Conservation (phyloP, 2,329 filamentous ascomycete species). For the Thyridium curvatum region DNA sequence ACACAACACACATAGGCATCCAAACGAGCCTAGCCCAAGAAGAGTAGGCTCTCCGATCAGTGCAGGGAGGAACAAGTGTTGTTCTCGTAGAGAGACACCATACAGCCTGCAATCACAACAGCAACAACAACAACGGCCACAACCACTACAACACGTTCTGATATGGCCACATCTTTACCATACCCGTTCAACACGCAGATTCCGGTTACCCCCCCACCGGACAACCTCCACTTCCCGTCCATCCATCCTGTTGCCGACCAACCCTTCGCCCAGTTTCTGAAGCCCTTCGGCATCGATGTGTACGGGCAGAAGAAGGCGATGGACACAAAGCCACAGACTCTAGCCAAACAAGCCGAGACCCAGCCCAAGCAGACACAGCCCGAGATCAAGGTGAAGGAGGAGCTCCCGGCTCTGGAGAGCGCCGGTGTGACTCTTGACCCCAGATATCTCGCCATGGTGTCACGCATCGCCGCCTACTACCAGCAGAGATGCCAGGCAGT, state of each 20-base stretch:
- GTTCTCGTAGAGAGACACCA: too few relatives aligned
- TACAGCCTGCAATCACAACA: too few relatives aligned
- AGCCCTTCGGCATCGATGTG: conserved; percentile 14
- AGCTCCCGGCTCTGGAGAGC: conserved; percentile 7
- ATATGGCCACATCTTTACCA: conserved; percentile 19
- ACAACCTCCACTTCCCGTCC: conserved; percentile 24
- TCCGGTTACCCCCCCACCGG: conserved; percentile 32
- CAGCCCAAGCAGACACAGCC: conserved; percentile 4
- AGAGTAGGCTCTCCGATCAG: too few relatives aligned
- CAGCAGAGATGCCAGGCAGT: conserved; percentile 41
- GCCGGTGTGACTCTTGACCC: conserved; percentile 22
- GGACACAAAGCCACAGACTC: neutral
- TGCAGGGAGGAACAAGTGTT: too few relatives aligned
- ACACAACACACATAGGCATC: too few relatives aligned
- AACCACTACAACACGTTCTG: too few relatives aligned
- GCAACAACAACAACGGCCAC: too few relatives aligned
- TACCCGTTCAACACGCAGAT: conserved; percentile 22
- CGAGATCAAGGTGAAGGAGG: conserved; percentile 4
- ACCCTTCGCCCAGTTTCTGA: conserved; percentile 11
- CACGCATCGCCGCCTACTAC: conserved; percentile 40
- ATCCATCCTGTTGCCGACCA: conserved; percentile 8
- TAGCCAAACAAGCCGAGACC: too few relatives aligned
- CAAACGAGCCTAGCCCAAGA: too few relatives aligned
- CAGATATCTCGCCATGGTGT: conserved; percentile 37
- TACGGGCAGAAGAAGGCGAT: conserved; percentile 4